Evolutionary conservation across 1,284 basidiomycete species (phyloP).

Genomic region (Anthracocystis panici-leucophaei): DNA sequence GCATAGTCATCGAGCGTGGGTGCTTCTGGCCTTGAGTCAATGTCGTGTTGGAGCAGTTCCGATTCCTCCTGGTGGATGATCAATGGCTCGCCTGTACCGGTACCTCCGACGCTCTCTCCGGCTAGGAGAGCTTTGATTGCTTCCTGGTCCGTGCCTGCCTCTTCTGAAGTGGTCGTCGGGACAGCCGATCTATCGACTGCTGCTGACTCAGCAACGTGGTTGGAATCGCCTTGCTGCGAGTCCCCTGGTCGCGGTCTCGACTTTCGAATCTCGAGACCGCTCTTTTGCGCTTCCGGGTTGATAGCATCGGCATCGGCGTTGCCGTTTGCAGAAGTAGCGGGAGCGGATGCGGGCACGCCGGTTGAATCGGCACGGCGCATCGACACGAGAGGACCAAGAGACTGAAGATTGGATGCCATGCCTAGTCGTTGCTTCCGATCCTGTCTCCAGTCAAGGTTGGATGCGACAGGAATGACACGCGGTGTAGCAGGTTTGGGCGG

Average conservation of each 20-base stretch:
- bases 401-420: slow-evolving; percentile 33
- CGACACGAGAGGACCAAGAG: slow-evolving; percentile 44
- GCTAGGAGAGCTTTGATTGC: slow-evolving; percentile 53
- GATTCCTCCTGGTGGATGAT: slow-evolving; percentile 60
- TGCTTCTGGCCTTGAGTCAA: slow-evolving; percentile 62
- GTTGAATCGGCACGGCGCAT: slow-evolving; percentile 30
- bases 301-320: slow-evolving; percentile 21
- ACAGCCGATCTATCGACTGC: slow-evolving; percentile 1
- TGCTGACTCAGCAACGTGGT: not conserved
- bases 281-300: slow-evolving; percentile 51
- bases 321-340: not conserved
- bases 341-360: slow-evolving; percentile 9
- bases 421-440: slow-evolving; percentile 61
- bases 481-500: slow-evolving; percentile 14
- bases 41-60: slow-evolving; percentile 58
- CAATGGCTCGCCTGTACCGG: slow-evolving; percentile 1
- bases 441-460: slow-evolving; percentile 60
- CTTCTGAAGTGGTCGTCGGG: not conserved
- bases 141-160: slow-evolving; percentile 32
- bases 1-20: slow-evolving; percentile 86
- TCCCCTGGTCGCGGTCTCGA: slow-evolving; percentile 1
- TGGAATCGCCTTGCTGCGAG: not conserved
- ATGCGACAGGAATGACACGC: slow-evolving; percentile 49
- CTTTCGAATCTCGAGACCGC: slow-evolving; percentile 43
- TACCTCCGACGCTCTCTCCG: slow-evolving; percentile 13